Evolutionary conservation across 1,284 basidiomycete genomes (phyloP).

Genomic region (Wolfiporia cocos): DNA sequence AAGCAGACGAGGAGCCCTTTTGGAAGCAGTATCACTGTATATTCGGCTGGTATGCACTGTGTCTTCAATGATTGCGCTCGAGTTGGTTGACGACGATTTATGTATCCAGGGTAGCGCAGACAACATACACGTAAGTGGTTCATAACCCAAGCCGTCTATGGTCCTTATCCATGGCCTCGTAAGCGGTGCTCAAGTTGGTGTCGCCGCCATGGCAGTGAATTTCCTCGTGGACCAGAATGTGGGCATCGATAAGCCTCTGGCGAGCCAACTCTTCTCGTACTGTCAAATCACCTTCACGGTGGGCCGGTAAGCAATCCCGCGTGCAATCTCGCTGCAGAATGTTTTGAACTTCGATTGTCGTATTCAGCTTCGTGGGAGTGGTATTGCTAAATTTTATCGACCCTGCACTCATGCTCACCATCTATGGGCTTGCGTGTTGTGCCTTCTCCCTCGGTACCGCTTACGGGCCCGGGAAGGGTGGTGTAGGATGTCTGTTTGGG

Average conservation of each 20-base stretch:
- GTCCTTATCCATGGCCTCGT: neutral
- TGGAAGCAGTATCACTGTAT: constrained; percentile 69
- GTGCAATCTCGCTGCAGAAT: neutral
- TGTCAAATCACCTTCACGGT: constrained; percentile 72
- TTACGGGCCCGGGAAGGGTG: constrained; percentile 45
- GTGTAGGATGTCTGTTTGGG: constrained; percentile 58
- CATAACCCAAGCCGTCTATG: neutral
- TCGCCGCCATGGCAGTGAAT: constrained; percentile 71
- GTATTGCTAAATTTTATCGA: constrained; percentile 58
- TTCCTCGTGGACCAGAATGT: constrained; percentile 59
- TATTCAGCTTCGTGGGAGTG: constrained; percentile 53
- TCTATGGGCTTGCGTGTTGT: constrained; percentile 48
- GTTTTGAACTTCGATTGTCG: constrained; percentile 1
- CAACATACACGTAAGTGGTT: constrained; percentile 50
- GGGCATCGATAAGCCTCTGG: constrained; percentile 45
- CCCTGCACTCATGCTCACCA: constrained; percentile 54
- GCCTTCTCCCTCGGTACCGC: constrained; percentile 50
- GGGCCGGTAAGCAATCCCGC: constrained; percentile 45
- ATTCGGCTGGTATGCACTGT: constrained; percentile 43
- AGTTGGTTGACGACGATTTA: neutral
- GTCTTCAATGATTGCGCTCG: neutral
- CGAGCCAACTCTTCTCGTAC: constrained; percentile 64
- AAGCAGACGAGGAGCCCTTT: constrained; percentile 49
- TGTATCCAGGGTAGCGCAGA: constrained; percentile 51
- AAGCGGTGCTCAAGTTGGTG: constrained; percentile 71